Base-by-base conservation (phyloP, 2,329 filamentous ascomycete species). In the Pseudopithomyces maydicus region DNA sequence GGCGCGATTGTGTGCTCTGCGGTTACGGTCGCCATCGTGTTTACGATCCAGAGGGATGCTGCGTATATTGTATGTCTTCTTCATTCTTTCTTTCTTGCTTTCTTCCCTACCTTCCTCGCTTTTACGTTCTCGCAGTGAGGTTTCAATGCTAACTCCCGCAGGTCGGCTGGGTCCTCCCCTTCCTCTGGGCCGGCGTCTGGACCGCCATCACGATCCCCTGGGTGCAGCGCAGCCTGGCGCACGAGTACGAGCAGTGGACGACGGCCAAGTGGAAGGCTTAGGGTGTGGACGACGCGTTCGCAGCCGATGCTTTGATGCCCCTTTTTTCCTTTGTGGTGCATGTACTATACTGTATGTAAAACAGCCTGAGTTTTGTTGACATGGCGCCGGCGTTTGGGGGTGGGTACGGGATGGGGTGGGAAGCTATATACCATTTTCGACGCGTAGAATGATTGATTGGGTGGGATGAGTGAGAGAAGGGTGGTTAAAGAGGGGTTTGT, bases 131-230 rank as follows among this genome's bases (percentile, higher is more conserved):
- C n/a, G n/a, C n/a, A n/a, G n/a, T n/a, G n/a, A n/a, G n/a, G n/a
- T n/a, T n/a, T n/a, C n/a, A n/a, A n/a, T 29, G 26, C 61, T 68
- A 66, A 70, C 48, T 22, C 12, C 17, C 33, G 19, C 48, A 78
- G 76, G 68, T 77, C 45, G 81, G 81, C 20, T 83, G 81, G 81
- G 71, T 76, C 5, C 66, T 79, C 4, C 81, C 81, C 12, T 83
- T 82, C 69, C 63, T 80, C 11, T 83, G 80, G 80, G 81, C 78
- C 1, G 80, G 74, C 20, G 52, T 81, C 7, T 82, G 79, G 80
- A 73, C 79, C 1, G 61, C 72, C 46, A 66, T 75, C n/a, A 83
- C 80, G 2, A 77, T 78, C 44, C 70, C 67, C 26, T 83, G 79
- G 70, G 80, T 81, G 17, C 72, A 79, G 63, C 69, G 59, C 23